Conservation (phyloP, 106 monocot species). For the Dendrobium chrysotoxum region DNA sequence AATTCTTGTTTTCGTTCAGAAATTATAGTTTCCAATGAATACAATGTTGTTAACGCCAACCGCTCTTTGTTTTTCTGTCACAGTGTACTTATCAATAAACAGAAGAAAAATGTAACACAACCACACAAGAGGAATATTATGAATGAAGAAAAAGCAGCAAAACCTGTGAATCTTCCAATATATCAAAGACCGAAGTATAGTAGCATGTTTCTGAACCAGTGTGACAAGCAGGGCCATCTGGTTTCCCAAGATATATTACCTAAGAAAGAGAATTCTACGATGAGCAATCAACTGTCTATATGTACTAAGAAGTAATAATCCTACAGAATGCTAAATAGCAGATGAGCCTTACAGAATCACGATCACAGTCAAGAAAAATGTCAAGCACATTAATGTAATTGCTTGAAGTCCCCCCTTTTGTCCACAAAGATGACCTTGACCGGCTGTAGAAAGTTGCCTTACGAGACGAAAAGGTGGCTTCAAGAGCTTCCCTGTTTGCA, state of each 20-base stretch:
- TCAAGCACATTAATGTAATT: constrained; percentile 96
- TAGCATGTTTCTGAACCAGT: constrained; percentile 91
- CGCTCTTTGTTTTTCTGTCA: constrained; percentile 32
- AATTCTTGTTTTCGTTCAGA: constrained; percentile 55
- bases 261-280: constrained; percentile 18
- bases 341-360: constrained; percentile 69
- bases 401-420: constrained; percentile 89
- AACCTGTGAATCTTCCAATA: constrained; percentile 56
- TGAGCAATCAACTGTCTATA: not conserved
- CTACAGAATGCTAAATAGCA: not conserved
- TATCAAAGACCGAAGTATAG: constrained; percentile 62
- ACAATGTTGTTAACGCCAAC: constrained; percentile 61
- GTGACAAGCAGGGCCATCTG: constrained; percentile 95
- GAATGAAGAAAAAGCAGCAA: constrained; percentile 1
- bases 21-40: constrained; percentile 75
- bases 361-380: constrained; percentile 92
- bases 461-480: constrained; percentile 53
- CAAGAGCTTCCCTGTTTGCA: constrained; percentile 82
- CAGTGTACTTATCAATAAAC: not conserved
- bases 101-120: not conserved
- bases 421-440: constrained; percentile 86
- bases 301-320: not conserved
- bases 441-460: constrained; percentile 97
- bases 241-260: constrained; percentile 94
- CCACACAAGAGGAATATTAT: not conserved